Evolutionary conservation across 2,329 filamentous ascomycete genomes (phyloP), one percentile per base, ranked within the genome.

Genomic region (Fusarium zealandicum): DNA sequence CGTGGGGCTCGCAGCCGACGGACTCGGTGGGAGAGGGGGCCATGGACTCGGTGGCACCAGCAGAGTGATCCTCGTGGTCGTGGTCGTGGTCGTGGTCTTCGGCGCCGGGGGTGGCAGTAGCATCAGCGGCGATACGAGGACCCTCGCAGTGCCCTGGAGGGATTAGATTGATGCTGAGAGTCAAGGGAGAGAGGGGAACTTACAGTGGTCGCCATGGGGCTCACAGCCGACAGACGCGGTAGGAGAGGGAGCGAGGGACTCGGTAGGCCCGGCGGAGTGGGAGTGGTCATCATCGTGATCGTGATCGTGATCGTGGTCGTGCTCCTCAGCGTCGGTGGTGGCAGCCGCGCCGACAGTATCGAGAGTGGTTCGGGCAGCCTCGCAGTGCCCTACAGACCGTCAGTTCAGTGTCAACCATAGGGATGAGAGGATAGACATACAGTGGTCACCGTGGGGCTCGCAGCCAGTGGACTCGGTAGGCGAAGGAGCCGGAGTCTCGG

Each of bases 141-240:
- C 54, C 65, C 2, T 66, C 65, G 48, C 65, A 67, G 37, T 67
- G 65, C 63, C 59, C 64, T 67, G 16, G 8, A 3, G 4, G 25
- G 2, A 33, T 40, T 7, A 51, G 47, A 25, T 45, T 6, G 7
- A 4, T 2, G 6, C 5, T 22, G 12, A 25, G 7, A 2, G 8
- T 4, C 3, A 8, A 1, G 10, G 4, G 2, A 14, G 12, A 6
- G 6, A 4, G 28, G 28, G 6, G 4, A 5, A 49, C 43, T 11
- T 47, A 62, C 57, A 67, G 59, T 68, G 65, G 45, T 68, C 65
- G 8, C 65, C 63, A 17, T 68, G 63, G 35, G 63, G 46, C 5
- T 65, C 56, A 0, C 65, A 67, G 5, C 65, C 65, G 5, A 56
- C 32, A 1, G 65, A 67, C 51, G 66, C 65, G 32, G 65, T 68